These are phyloP conservation scores for Colletotrichum tofieldiae DNA, from an alignment of 2,329 filamentous ascomycete species.

Conservation along the genomic window DNA sequence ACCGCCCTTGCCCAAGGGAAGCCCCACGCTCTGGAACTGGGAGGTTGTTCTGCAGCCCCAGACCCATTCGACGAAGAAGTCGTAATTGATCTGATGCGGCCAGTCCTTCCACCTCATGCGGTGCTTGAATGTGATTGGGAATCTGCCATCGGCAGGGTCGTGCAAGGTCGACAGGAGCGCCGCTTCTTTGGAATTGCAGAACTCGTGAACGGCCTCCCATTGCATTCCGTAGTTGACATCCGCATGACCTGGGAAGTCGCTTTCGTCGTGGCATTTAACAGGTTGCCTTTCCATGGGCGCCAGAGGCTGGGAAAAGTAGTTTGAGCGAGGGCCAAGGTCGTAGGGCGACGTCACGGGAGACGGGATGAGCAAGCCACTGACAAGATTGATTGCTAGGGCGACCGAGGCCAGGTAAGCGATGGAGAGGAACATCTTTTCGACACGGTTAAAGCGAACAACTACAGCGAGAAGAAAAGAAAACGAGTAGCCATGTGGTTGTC, in stretches of 20 bases:
- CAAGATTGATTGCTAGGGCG: not conserved
- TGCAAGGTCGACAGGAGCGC: not conserved
- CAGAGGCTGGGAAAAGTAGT: not conserved
- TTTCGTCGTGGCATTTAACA: slow-evolving; percentile 6
- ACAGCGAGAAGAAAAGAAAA: not conserved
- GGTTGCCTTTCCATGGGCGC: not conserved
- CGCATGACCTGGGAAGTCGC: slow-evolving; percentile 7
- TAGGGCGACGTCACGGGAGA: not conserved
- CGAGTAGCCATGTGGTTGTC: not conserved
- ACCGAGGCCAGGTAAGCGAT: not conserved
- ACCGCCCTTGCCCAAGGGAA: not conserved
- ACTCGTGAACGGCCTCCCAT: not conserved
- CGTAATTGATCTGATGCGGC: slow-evolving; percentile 9
- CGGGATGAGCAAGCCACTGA: not conserved
- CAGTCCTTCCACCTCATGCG: slow-evolving; percentile 13
- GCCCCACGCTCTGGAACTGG: not conserved
- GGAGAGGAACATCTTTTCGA: not conserved
- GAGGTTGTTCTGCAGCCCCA: not conserved
- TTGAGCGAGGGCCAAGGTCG: not conserved
- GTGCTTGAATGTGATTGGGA: not conserved
- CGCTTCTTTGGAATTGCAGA: not conserved
- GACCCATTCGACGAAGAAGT: slow-evolving; percentile 23
- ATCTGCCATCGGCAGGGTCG: not conserved
- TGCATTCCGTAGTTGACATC: not conserved
- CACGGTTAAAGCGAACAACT: too few relatives aligned